phyloP scores from a whole-genome alignment of 192 early-diverging fungal genomes.

The Gaertneriomyces sp. region DNA sequence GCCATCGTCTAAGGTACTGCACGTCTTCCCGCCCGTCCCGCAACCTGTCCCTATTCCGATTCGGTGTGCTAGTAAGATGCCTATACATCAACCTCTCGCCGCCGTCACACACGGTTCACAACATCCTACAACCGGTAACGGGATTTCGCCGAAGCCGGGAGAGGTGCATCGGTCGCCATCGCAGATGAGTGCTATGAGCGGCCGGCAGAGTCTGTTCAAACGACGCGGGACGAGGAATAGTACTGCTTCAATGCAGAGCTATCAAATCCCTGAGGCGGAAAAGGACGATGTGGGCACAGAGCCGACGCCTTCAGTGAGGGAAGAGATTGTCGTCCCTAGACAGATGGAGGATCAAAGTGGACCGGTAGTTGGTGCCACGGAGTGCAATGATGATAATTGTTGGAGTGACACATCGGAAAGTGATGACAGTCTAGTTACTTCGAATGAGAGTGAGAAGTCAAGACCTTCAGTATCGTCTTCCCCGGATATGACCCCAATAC shows the following conservation, averaged over 20 bases:
- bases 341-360: background rate
- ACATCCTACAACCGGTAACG: background rate
- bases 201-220: background rate
- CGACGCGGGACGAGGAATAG: background rate
- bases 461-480: background rate
- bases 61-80: conserved; percentile 6
- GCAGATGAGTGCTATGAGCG: background rate
- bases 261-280: background rate
- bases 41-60: conserved; percentile 6
- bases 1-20: too few relatives aligned
- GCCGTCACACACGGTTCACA: background rate
- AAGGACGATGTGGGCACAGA: background rate
- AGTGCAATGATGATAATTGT: background rate
- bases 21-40: too few relatives aligned
- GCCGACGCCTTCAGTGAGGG: background rate
- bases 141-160: background rate
- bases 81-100: background rate
- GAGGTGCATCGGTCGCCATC: background rate
- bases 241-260: background rate
- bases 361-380: background rate
- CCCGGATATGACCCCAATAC: background rate
- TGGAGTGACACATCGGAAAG: background rate
- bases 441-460: too few relatives aligned
- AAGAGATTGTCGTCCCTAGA: background rate
- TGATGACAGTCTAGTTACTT: background rate